Base-by-base conservation (phyloP, 75 land plant species). In the Picea sitchensis region DNA sequence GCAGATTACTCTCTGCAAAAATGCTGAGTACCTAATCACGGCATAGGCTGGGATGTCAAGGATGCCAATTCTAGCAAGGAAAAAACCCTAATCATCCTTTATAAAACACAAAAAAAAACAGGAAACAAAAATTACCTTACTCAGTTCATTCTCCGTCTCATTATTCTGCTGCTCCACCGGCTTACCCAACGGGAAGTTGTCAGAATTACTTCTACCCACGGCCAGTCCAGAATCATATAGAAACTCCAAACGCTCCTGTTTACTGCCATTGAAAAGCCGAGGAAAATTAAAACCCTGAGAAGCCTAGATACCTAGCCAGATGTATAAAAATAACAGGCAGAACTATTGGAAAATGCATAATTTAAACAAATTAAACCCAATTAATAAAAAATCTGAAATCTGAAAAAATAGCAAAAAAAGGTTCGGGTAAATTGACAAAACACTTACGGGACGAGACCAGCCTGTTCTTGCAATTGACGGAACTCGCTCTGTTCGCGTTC, bases 211-310 rank as follows among this genome's bases (percentile, higher is more conserved):
- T 74, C 89, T 95, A 9, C 99, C 96, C 34, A 95, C 99, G 9
- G 87, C 87, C 80, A 98, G 81, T 61, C 99, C 99, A 7, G 98
- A 93, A 61, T 98, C 99, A 65, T 98, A 98, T 17, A 98, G 78
- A 77, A 98, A 98, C 75, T 98, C 99, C 81, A 98, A 87, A 21
- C 98, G 87, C 81, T 98, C 99, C 79, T 98, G 96, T 82, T 83
- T 87, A 77, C 99, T 96, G 86, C 47, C 79, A 31, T 41, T 20
- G 76, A 21, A 73, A 20, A 61, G 15, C 77, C 30, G 2, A 58
- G 20, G 18, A 57, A 11, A 75, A 64, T 32, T 3, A 63, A 34
- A 76, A 54, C 31, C 14, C 15, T 12, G 21, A 31, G 69, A 60
- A 5, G 12, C 34, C 2, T 75, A 75, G 2, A 2, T 34, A 18